Evolutionary conservation across 2,329 filamentous ascomycete species (phyloP).

Genomic region (Didymellaceae sp.): DNA sequence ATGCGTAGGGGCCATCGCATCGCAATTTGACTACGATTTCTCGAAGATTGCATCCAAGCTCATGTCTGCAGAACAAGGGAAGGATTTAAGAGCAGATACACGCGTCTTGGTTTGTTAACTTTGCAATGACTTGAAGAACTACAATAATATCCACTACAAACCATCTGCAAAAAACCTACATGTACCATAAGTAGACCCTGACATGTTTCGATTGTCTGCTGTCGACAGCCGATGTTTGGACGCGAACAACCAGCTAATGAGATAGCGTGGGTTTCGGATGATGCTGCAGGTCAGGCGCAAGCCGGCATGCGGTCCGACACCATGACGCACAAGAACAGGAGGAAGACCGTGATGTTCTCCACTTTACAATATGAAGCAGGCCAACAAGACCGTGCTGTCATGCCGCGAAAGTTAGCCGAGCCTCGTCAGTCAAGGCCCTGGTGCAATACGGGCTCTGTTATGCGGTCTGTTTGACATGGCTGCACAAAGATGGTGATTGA

Average conservation of each 20-base stretch:
- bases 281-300: constrained; percentile 23
- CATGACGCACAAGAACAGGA: constrained; percentile 18
- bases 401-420: constrained; percentile 6
- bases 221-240: neutral
- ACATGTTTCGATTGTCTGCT: no score
- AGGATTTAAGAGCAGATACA: no score
- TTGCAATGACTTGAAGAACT: no score
- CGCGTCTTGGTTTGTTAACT: no score
- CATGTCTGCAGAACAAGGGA: no score
- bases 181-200: no score
- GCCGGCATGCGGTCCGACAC: constrained; percentile 5
- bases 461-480: neutral
- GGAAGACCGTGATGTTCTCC: constrained; percentile 1
- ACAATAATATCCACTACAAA: no score
- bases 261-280: constrained; percentile 9
- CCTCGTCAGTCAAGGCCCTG: neutral
- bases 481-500: neutral
- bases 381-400: constrained; percentile 5
- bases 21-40: no score
- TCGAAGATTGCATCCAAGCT: no score
- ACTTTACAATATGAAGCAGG: neutral
- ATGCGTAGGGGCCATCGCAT: no score
- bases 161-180: no score
- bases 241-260: constrained; percentile 11
- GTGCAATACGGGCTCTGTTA: neutral